Percentiles rank a stretch among this genome's conserved stretches.
Evolutionary conservation across 2,329 filamentous ascomycete species (phyloP).

Genomic region (Colletotrichum liriopes): DNA sequence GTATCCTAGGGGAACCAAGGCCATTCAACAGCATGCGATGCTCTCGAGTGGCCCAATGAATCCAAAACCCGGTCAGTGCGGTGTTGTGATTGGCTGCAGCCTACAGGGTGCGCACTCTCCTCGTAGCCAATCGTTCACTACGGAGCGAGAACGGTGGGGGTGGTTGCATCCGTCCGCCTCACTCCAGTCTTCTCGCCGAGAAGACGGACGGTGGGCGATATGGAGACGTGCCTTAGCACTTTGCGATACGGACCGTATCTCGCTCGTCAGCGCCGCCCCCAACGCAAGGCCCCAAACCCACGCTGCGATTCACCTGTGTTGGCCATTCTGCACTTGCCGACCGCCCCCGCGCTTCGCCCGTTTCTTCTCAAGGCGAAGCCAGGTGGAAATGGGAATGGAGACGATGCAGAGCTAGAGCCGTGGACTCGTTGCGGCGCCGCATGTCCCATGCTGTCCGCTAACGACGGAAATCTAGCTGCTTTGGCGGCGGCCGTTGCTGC

Average conservation of each 20-base stretch:
- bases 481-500: slow-evolving; percentile 12
- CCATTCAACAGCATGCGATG: slow-evolving; percentile 9
- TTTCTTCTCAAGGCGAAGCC: slow-evolving; percentile 28
- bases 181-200: slow-evolving; percentile 5
- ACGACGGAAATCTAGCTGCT: slow-evolving; percentile 9
- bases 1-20: slow-evolving; percentile 38
- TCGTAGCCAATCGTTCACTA: slow-evolving; percentile 15
- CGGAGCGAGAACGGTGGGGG: slow-evolving; percentile 16
- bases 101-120: background rate
- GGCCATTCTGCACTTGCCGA: slow-evolving; percentile 4
- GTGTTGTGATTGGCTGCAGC: slow-evolving; percentile 45
- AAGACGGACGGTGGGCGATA: slow-evolving; percentile 21
- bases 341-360: slow-evolving; percentile 25
- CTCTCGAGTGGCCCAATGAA: slow-evolving; percentile 40
- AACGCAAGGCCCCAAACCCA: background rate
- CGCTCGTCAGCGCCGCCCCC: background rate
- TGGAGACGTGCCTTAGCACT: slow-evolving; percentile 9
- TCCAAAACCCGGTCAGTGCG: slow-evolving; percentile 46
- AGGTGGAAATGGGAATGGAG: slow-evolving; percentile 31
- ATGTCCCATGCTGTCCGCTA: slow-evolving; percentile 3
- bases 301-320: slow-evolving; percentile 1
- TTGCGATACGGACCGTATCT: background rate
- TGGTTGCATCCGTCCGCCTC: slow-evolving; percentile 39
- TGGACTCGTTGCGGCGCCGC: slow-evolving; percentile 19
- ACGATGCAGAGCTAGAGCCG: slow-evolving; percentile 19